phyloP scores from a whole-genome alignment of 208 protist species.

The Borovskyia barvae region DNA sequence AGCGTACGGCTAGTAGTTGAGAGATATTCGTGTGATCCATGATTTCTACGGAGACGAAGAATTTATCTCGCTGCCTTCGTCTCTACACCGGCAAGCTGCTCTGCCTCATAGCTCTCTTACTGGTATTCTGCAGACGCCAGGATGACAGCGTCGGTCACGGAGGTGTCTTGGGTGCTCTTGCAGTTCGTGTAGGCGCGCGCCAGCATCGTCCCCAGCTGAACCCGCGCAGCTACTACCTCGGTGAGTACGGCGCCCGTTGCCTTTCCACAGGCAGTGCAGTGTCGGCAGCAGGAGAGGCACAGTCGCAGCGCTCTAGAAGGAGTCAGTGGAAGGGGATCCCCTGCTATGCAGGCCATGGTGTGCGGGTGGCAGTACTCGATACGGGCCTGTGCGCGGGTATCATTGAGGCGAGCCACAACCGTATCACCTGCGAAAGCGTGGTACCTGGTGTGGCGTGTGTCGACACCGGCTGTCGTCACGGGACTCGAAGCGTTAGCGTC shows the following conservation, averaged over 20 bases:
- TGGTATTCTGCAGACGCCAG: too few species aligned
- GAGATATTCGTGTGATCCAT: too few species aligned
- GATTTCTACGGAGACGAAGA: too few species aligned
- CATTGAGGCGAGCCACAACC: conserved; percentile 15
- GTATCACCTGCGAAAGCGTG: conserved; percentile 49
- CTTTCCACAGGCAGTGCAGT: background rate
- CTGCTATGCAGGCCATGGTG: conserved; percentile 41
- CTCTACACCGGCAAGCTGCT: too few species aligned
- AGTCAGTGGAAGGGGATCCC: too few species aligned
- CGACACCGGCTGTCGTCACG: conserved; percentile 92
- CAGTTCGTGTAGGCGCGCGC: too few species aligned
- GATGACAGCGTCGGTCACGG: too few species aligned
- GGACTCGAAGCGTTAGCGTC: conserved; percentile 96
- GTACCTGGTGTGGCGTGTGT: conserved; percentile 53
- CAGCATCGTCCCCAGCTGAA: background rate
- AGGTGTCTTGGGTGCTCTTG: too few species aligned
- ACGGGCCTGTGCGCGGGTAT: conserved; percentile 40
- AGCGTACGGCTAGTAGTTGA: too few species aligned
- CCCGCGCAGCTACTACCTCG: conserved; percentile 26
- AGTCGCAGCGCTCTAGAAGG: background rate
- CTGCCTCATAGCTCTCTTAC: too few species aligned
- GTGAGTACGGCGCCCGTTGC: conserved; percentile 10
- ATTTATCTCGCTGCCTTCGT: too few species aligned
- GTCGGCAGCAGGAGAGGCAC: background rate
- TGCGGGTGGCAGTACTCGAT: conserved; percentile 66